phyloP scores from a whole-genome alignment of 169 alveolate genomes.

The Perkinsus marinus region DNA sequence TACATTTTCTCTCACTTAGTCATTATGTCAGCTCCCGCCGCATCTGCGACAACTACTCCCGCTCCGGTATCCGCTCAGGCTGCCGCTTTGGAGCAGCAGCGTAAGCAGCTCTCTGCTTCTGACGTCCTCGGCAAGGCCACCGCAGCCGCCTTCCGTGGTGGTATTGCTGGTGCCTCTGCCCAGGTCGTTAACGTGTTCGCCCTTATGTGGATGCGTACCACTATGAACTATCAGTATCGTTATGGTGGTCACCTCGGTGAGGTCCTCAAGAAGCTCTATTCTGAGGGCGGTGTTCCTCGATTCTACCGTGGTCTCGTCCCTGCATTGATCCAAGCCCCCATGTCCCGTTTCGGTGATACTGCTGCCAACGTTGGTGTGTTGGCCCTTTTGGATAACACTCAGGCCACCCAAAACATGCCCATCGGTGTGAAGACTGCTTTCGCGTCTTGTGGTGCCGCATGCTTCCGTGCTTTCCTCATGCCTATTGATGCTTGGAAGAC shows the following conservation, averaged over 20 bases:
- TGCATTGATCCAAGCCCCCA: conserved; percentile 59
- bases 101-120: not conserved
- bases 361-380: conserved; percentile 50
- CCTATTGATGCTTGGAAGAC: conserved; percentile 65
- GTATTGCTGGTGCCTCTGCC: conserved; percentile 57
- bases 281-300: conserved; percentile 55
- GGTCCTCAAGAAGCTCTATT: conserved; percentile 27
- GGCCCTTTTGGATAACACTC: conserved; percentile 31
- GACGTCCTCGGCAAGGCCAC: not conserved
- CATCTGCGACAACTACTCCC: not conserved
- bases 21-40: not conserved
- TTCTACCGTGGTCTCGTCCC: conserved; percentile 60
- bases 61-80: not conserved
- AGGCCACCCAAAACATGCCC: conserved; percentile 35
- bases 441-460: conserved; percentile 55
- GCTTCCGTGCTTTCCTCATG: conserved; percentile 44
- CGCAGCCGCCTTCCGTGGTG: conserved; percentile 30
- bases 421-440: conserved; percentile 46
- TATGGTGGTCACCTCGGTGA: conserved; percentile 35
- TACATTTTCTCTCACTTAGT: not conserved
- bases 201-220: conserved; percentile 70
- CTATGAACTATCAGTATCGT: conserved; percentile 67
- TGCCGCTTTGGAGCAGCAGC: not conserved
- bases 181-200: conserved; percentile 57
- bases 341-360: conserved; percentile 67